Evolutionary conservation across 768 basidiomycete species (phyloP).

Genomic region (Pisolithus orientalis): DNA sequence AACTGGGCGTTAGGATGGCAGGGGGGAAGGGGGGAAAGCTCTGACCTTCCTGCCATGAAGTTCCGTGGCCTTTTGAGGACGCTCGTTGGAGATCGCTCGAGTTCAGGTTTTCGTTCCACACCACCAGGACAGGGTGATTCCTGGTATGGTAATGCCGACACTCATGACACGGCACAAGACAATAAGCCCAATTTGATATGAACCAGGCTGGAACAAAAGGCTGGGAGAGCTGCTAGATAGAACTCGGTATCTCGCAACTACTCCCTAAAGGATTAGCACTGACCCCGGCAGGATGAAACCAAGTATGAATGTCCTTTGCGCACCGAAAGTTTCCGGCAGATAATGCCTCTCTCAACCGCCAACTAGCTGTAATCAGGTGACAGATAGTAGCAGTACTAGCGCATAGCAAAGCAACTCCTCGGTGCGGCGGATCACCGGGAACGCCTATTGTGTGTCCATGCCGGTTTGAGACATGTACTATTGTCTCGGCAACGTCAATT

Average conservation of each 20-base stretch:
- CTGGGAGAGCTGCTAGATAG: conserved; percentile 23
- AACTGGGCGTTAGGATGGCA: conserved; percentile 16
- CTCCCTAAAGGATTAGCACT: too few species aligned
- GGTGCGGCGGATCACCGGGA: background rate
- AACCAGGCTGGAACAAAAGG: conserved; percentile 28
- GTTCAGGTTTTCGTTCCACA: conserved; percentile 8
- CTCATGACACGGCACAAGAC: conserved; percentile 28
- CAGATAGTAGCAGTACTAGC: too few species aligned
- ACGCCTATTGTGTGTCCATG: conserved; percentile 13
- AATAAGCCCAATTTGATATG: conserved; percentile 35
- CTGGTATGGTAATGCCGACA: conserved; percentile 18
- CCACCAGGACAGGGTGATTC: conserved; percentile 2
- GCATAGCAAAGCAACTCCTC: too few species aligned
- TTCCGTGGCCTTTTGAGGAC: conserved; percentile 36
- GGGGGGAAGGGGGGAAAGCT: conserved; percentile 4
- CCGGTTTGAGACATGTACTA: conserved; percentile 8
- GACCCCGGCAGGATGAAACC: too few species aligned
- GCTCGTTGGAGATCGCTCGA: conserved; percentile 19
- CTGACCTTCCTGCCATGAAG: background rate
- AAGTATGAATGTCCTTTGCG: too few species aligned
- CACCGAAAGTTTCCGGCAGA: too few species aligned
- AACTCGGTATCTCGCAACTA: conserved; percentile 24
- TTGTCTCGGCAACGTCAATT: conserved; percentile 12
- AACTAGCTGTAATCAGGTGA: too few species aligned
- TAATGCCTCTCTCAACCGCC: too few species aligned